Percentiles rank a stretch among this genome's conserved stretches.
These are phyloP conservation scores for Urtica urens DNA, from an alignment of 306 rosid genomes.

Conservation along the genomic window DNA sequence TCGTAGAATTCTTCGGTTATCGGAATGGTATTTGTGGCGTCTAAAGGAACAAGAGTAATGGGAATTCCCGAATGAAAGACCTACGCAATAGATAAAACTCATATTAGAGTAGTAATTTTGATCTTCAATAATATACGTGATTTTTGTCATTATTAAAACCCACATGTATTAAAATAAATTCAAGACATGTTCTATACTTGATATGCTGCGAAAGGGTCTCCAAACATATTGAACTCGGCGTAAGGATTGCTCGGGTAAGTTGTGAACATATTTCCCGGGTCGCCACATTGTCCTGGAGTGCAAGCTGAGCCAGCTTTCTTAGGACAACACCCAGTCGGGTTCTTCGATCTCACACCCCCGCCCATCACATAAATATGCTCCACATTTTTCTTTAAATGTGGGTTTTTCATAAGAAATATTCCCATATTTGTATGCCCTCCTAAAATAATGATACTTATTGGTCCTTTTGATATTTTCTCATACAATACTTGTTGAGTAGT, in stretches of 20 bases:
- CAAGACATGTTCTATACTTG: conserved; percentile 33
- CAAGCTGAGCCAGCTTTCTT: conserved; percentile 47
- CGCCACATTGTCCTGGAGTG: conserved; percentile 65
- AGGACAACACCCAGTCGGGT: conserved; percentile 88
- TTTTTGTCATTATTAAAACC: too few relatives aligned
- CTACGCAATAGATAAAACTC: conserved; percentile 15
- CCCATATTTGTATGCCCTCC: conserved; percentile 84
- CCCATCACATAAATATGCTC: conserved; percentile 86
- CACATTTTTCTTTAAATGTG: conserved; percentile 64
- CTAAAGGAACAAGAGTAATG: conserved; percentile 82
- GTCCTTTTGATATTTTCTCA: conserved; percentile 66
- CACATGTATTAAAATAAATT: neutral
- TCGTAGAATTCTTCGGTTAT: conserved; percentile 48
- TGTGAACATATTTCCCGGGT: conserved; percentile 67
- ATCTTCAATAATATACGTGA: too few relatives aligned
- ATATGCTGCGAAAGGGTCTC: conserved; percentile 92
- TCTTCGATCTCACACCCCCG: conserved; percentile 75
- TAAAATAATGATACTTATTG: conserved; percentile 37
- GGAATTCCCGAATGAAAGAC: conserved; percentile 93
- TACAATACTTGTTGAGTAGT: conserved; percentile 84
- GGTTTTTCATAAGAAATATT: conserved; percentile 74
- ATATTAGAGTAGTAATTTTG: too few relatives aligned
- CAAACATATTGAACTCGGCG: conserved; percentile 81
- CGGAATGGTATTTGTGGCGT: conserved; percentile 87
- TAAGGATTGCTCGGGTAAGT: conserved; percentile 62